Percentiles rank a stretch among this genome's conserved stretches.
Conservation (phyloP, 2,329 filamentous ascomycete genomes). For the Penicillium sp. region DNA sequence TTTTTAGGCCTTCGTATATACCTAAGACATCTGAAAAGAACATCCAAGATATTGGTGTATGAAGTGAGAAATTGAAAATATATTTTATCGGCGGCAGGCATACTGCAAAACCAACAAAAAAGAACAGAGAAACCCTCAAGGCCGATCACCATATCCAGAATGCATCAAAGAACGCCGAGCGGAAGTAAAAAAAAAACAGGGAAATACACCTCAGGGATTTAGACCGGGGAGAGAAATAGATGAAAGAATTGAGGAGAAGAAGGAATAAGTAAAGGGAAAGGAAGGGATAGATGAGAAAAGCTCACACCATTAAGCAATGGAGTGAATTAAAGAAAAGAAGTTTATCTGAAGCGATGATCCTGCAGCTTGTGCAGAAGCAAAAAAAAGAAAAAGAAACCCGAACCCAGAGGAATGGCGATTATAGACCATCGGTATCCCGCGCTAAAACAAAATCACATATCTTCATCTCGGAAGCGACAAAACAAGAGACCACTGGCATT, state of each 20-base stretch:
- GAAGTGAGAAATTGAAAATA: background rate
- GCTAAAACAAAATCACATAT: conserved; percentile 36
- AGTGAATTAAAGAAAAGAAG: conserved; percentile 13
- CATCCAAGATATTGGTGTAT: background rate
- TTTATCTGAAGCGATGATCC: conserved; percentile 7
- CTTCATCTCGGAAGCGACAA: conserved; percentile 37
- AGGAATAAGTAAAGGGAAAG: conserved; percentile 8
- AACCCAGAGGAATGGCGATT: conserved; percentile 21
- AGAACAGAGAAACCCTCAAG: conserved; percentile 24
- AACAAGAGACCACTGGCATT: conserved; percentile 16
- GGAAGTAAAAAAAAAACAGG: conserved; percentile 15
- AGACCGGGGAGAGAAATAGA: background rate
- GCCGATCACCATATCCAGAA: conserved; percentile 33
- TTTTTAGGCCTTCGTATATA: too few species aligned
- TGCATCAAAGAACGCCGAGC: conserved; percentile 36
- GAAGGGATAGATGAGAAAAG: conserved; percentile 19
- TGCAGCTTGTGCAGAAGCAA: conserved; percentile 8
- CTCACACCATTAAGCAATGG: conserved; percentile 21
- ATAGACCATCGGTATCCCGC: conserved; percentile 29
- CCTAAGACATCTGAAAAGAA: too few species aligned
- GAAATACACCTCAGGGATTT: conserved; percentile 10
- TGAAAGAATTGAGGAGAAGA: conserved; percentile 1
- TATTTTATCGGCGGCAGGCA: background rate
- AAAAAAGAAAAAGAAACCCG: conserved; percentile 19
- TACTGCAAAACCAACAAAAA: conserved; percentile 9